Evolutionary conservation across 257 asterid species (phyloP), one percentile per base, ranked within the genome.

Genomic region (Pogostemon cablin): DNA sequence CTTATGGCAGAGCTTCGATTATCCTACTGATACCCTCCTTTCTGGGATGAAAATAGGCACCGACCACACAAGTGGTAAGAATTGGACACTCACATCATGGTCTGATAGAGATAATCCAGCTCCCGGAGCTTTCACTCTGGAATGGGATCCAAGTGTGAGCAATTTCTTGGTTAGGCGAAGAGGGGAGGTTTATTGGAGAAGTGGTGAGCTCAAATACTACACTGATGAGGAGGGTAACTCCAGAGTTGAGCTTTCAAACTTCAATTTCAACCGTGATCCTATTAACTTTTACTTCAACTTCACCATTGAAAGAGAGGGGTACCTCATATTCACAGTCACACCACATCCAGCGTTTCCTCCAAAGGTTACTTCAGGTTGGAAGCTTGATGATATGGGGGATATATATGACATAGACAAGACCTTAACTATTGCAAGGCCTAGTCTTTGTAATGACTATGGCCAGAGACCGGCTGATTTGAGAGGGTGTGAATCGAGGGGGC

Each of bases 1-100:
- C n/a, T 17, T 81, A 20, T 84, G 87, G 87, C 81, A 89, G 42
- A 90, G 95, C 60, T 84, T 79, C 25, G 93, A 87, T 74, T 73
- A 82, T 77, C 95, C 95, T 8, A 86, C 88, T 0, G 76, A 80
- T 48, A 79, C 80, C 0, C 84, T 90, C 69, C 81, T 90, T 1
- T 83, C 93, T 9, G 83, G 81, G 17, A 90, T 86, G 90, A 86
- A 64, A 79, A 54, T 84, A 3, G 82, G 92, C 1, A 58, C 73
- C 52, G 75, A 89, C 62, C 80, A n/a, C 50, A 70, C 78, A 7
- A 76, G 85, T 6, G 74, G 72, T 17, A 60, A 72, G 48, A 78
- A 77, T 5, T 78, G 85, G 85, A 81, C 55, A 0, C 78, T 86
- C 3, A 57, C 86, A 17, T 90, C 96, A 32, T 84, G 91, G 95